Evolutionary conservation across 176 grass and related monocot species (phyloP).

Genomic region (Paspalum notatum): DNA sequence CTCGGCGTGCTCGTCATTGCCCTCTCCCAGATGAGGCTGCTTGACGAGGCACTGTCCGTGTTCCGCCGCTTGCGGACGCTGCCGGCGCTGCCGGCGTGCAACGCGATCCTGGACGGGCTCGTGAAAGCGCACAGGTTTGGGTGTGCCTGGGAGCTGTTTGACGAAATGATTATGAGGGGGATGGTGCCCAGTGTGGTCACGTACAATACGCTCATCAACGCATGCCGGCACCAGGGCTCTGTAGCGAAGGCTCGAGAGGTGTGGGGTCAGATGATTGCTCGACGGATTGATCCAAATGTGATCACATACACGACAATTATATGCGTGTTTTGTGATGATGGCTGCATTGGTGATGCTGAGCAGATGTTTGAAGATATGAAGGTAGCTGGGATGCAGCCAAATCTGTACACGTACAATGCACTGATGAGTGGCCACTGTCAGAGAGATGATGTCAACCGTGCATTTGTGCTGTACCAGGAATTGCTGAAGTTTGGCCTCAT

Average conservation of each 20-base stretch:
- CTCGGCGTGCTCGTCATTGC: constrained; percentile 56
- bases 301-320: constrained; percentile 60
- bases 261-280: constrained; percentile 48
- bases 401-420: constrained; percentile 59
- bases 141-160: constrained; percentile 51
- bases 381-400: constrained; percentile 47
- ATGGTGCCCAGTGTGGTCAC: constrained; percentile 53
- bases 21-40: constrained; percentile 51
- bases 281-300: constrained; percentile 43
- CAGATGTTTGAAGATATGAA: constrained; percentile 44
- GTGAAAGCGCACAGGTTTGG: constrained; percentile 35
- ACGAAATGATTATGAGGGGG: constrained; percentile 53
- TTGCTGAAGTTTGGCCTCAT: constrained; percentile 46
- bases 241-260: constrained; percentile 43
- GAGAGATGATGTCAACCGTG: constrained; percentile 20
- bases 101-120: constrained; percentile 48
- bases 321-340: constrained; percentile 52
- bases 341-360: constrained; percentile 36
- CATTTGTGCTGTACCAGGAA: constrained; percentile 42
- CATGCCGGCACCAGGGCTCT: constrained; percentile 40
- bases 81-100: constrained; percentile 44
- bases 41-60: constrained; percentile 44
- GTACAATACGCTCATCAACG: constrained; percentile 59
- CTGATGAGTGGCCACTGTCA: constrained; percentile 51
- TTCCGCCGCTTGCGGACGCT: constrained; percentile 39